These are phyloP conservation scores for Helicocarpus griseus DNA, from an alignment of 2,329 filamentous ascomycete genomes.

Conservation along the genomic window DNA sequence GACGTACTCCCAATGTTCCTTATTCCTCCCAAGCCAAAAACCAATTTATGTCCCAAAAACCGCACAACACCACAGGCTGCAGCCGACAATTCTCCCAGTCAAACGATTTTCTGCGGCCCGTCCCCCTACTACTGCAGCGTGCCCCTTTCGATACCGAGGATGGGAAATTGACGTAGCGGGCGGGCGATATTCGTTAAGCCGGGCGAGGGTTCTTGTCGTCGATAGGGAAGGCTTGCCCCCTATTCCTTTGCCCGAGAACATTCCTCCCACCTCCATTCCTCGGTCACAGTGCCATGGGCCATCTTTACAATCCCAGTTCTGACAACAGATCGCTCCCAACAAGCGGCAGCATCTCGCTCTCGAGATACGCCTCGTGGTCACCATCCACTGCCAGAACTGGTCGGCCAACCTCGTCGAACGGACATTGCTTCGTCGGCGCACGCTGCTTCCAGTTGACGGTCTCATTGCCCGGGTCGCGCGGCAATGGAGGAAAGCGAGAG, in stretches of 20 bases:
- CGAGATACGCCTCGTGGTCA: slow-evolving; percentile 6
- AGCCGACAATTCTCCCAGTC: no score
- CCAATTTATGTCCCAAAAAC: no score
- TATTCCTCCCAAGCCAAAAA: background rate
- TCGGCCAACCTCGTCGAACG: slow-evolving; percentile 17
- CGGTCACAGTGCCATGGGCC: background rate
- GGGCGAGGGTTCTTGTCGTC: background rate
- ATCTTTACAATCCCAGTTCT: slow-evolving; percentile 10
- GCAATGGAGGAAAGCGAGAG: slow-evolving; percentile 22
- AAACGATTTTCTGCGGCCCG: background rate
- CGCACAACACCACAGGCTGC: background rate
- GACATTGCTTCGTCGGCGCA: slow-evolving; percentile 12
- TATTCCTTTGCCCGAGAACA: background rate
- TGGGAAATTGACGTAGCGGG: background rate
- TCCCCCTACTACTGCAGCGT: background rate
- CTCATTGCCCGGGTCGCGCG: slow-evolving; percentile 22
- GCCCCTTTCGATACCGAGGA: background rate
- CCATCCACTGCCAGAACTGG: slow-evolving; percentile 3
- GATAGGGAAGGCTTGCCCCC: background rate
- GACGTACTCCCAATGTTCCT: background rate
- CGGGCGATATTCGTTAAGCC: background rate
- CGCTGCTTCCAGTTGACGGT: slow-evolving; percentile 25
- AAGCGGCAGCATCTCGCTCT: slow-evolving; percentile 9
- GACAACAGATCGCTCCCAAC: slow-evolving; percentile 11
- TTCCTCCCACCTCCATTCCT: background rate